Conservation (phyloP, 1,284 basidiomycete genomes). For the Papiliotrema terrestris region DNA sequence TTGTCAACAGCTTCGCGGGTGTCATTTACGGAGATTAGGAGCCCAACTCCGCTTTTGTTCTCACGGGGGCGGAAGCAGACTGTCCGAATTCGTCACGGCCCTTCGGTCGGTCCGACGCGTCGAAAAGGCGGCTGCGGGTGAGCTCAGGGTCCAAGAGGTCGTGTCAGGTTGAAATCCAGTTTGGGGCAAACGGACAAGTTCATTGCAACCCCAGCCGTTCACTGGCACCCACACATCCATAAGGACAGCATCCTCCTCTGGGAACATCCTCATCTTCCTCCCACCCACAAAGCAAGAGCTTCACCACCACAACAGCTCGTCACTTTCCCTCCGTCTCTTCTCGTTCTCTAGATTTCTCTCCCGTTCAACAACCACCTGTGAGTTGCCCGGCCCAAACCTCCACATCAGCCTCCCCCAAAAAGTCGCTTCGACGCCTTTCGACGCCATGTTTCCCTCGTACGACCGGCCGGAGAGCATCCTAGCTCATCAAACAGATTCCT, state of each 20-base stretch:
- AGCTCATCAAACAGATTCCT: not conserved
- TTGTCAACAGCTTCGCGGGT: too few relatives aligned
- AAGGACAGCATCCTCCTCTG: not conserved
- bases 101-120: not conserved
- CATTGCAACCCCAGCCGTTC: too few relatives aligned
- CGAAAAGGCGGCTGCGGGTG: not conserved
- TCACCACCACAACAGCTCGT: not conserved
- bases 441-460: not conserved
- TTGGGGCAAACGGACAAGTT: not conserved
- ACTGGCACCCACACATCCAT: too few relatives aligned
- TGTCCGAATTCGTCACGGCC: not conserved
- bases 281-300: not conserved
- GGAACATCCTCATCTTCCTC: not conserved
- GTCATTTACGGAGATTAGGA: not conserved
- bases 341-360: conserved; percentile 1
- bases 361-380: not conserved
- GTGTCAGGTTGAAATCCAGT: too few relatives aligned
- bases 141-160: not conserved
- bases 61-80: not conserved
- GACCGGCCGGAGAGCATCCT: not conserved
- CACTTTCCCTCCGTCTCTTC: not conserved
- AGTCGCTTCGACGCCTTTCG: not conserved
- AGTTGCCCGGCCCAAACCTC: not conserved
- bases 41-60: not conserved
- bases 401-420: not conserved